Percentiles rank a stretch among this genome's conserved stretches.
Conservation (phyloP, 2,329 filamentous ascomycete species). For the Cercospora berteroae region DNA sequence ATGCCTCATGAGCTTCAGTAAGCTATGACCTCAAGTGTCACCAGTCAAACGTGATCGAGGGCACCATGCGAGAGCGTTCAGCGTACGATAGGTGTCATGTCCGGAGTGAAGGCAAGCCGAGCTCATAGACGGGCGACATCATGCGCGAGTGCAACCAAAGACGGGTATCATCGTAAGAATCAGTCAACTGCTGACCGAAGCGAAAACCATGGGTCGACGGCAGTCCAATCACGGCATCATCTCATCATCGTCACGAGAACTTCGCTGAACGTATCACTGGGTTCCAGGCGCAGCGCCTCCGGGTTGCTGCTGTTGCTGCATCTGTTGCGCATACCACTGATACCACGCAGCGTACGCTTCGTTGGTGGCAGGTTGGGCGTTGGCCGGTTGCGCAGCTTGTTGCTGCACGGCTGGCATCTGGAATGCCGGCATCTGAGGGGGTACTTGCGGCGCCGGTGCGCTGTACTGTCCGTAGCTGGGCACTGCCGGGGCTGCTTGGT, state of each 20-base stretch:
- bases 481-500: conserved; percentile 39
- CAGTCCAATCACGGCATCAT: conserved; percentile 18
- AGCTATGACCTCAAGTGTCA: conserved; percentile 6
- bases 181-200: conserved; percentile 12
- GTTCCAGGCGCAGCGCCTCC: conserved; percentile 38
- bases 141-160: conserved; percentile 21
- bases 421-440: conserved; percentile 34
- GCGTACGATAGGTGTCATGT: conserved; percentile 15
- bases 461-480: conserved; percentile 34
- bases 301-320: conserved; percentile 29
- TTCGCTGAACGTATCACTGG: conserved; percentile 30
- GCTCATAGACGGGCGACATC: conserved; percentile 15
- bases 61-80: conserved; percentile 14
- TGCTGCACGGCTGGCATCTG: conserved; percentile 34
- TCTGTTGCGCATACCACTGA: conserved; percentile 21
- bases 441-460: conserved; percentile 28
- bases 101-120: conserved; percentile 14
- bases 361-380: conserved; percentile 20
- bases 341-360: conserved; percentile 28
- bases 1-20: conserved; percentile 6
- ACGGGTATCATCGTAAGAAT: conserved; percentile 21
- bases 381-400: conserved; percentile 23
- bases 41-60: conserved; percentile 6
- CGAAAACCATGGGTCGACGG: conserved; percentile 6
- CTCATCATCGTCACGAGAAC: conserved; percentile 29